Percentiles rank a stretch among this genome's conserved stretches.
Evolutionary conservation across 495 filamentous ascomycete species (phyloP).

Genomic region (Penicillium nucicola): DNA sequence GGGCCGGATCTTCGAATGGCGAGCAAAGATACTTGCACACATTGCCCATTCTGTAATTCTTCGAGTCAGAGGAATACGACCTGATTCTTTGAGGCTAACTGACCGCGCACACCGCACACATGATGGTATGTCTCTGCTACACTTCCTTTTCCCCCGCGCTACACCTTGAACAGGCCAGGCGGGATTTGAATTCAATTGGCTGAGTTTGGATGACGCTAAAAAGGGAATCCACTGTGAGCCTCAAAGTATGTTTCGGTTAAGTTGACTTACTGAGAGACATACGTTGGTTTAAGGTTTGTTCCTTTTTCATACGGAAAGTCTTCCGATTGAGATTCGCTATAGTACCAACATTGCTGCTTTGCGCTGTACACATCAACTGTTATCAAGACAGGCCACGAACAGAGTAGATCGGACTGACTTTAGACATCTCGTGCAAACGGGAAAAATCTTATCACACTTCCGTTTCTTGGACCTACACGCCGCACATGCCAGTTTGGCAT

Average conservation of each 20-base stretch:
- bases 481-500: not conserved
- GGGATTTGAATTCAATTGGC: not conserved
- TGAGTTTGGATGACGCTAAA: not conserved
- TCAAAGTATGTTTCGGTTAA: too few species aligned
- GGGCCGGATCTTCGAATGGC: not conserved
- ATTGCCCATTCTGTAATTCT: too few species aligned
- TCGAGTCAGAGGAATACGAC: not conserved
- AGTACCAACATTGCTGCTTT: too few species aligned
- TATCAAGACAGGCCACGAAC: not conserved
- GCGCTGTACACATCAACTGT: not conserved
- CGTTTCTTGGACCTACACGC: not conserved
- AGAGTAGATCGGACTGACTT: not conserved
- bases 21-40: too few species aligned
- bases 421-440: not conserved
- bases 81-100: not conserved
- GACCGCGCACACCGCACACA: not conserved
- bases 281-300: not conserved
- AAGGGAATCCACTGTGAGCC: too few species aligned
- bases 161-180: not conserved
- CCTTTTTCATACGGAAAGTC: not conserved
- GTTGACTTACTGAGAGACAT: not conserved
- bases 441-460: not conserved
- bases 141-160: not conserved
- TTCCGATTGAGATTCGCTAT: too few species aligned
- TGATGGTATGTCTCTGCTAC: not conserved